Percentiles rank a stretch among this genome's conserved stretches.
Evolutionary conservation across 768 basidiomycete genomes (phyloP).

Genomic region (Termitomyces eurrhizus): DNA sequence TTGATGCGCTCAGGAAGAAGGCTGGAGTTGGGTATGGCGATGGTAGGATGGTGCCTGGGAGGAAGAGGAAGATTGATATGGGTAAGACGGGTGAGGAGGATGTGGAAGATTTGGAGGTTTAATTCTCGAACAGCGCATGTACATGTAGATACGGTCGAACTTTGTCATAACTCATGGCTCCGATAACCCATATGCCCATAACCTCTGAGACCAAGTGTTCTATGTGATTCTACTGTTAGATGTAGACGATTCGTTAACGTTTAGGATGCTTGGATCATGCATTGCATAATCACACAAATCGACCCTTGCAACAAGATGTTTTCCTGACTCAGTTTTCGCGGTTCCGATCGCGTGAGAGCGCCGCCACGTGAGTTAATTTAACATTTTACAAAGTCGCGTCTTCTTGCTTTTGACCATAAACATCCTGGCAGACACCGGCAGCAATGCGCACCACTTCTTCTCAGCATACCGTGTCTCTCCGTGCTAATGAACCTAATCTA

Average conservation of each 20-base stretch:
- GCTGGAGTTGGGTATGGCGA: conserved; percentile 74
- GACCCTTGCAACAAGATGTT: too few species aligned
- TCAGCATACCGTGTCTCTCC: conserved; percentile 11
- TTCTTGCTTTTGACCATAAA: not conserved
- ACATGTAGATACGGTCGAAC: too few species aligned
- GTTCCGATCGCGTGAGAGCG: conserved; percentile 8
- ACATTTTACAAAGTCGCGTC: conserved; percentile 8
- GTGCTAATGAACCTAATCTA: conserved; percentile 6
- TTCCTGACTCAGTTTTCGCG: too few species aligned
- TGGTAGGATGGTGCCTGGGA: conserved; percentile 66
- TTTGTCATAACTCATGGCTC: too few species aligned
- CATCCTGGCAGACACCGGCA: not conserved
- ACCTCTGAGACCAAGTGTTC: too few species aligned
- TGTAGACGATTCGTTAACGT: too few species aligned
- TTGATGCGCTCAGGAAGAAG: conserved; percentile 74
- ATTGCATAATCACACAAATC: too few species aligned
- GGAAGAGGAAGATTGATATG: conserved; percentile 67
- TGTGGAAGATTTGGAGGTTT: conserved; percentile 29
- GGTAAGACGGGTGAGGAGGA: conserved; percentile 37
- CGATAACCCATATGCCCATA: too few species aligned
- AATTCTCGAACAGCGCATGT: not conserved
- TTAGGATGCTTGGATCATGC: too few species aligned
- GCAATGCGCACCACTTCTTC: conserved; percentile 17
- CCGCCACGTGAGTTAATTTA: conserved; percentile 3
- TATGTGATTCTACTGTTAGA: too few species aligned